A percentile compares a stretch with the other conserved stretches of the same genome.
Evolutionary conservation across 1,139 yeast genomes (phyloP).

Genomic region (Geotrichum klebahnii): DNA sequence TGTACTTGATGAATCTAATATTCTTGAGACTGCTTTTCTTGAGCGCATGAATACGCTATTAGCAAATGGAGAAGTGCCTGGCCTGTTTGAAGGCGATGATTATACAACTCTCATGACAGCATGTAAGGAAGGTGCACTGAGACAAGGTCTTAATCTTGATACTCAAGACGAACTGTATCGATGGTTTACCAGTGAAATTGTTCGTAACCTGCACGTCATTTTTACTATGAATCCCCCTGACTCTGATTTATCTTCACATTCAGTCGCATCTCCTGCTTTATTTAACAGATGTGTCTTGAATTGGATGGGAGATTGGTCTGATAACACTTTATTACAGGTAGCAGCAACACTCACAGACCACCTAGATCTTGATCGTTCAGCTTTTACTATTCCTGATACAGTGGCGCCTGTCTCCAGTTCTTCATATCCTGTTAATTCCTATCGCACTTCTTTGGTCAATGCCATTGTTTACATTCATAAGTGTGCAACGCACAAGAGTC

Average conservation of each 20-base stretch:
- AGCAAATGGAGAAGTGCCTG: constrained; percentile 92
- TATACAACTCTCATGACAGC: constrained; percentile 49
- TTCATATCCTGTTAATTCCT: constrained; percentile 29
- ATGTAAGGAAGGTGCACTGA: constrained; percentile 57
- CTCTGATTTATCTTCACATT: constrained; percentile 41
- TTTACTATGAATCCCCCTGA: constrained; percentile 66
- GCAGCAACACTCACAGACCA: constrained; percentile 44
- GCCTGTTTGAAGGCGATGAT: constrained; percentile 79
- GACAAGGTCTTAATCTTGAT: constrained; percentile 62
- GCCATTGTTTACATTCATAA: constrained; percentile 49
- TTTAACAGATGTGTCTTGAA: constrained; percentile 85
- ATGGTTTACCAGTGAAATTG: constrained; percentile 71
- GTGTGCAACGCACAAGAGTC: constrained; percentile 11
- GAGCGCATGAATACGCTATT: constrained; percentile 89
- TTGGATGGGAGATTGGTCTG: constrained; percentile 88
- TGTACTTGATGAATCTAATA: constrained; percentile 74
- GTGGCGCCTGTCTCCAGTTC: constrained; percentile 24
- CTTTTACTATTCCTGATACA: constrained; percentile 39
- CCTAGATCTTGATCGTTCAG: constrained; percentile 53
- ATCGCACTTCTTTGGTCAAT: constrained; percentile 50
- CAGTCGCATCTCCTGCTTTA: constrained; percentile 80
- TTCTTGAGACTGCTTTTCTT: constrained; percentile 70
- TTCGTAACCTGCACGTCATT: constrained; percentile 73
- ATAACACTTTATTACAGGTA: constrained; percentile 49
- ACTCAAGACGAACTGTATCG: constrained; percentile 65